These are phyloP conservation scores for Glycyrrhiza uralensis DNA, from an alignment of 306 rosid species.

Conservation along the genomic window DNA sequence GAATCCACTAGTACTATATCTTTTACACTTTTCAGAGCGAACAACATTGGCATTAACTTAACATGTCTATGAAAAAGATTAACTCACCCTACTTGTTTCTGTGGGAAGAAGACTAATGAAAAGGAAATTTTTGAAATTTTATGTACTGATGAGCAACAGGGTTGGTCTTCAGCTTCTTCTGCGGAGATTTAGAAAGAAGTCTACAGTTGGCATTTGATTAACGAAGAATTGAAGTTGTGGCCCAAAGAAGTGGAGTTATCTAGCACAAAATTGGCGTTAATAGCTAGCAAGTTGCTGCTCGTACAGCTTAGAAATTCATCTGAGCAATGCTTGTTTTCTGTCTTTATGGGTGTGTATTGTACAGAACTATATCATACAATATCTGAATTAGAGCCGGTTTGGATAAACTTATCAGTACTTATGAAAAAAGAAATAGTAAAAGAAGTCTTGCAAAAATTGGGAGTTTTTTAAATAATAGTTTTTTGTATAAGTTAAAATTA, in stretches of 20 bases:
- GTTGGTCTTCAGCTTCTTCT: background rate
- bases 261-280: background rate
- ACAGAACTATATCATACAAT: background rate
- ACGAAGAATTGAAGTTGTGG: background rate
- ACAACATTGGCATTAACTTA: too few species aligned
- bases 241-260: background rate
- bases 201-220: background rate
- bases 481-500: too few species aligned
- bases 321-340: background rate
- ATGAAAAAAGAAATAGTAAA: too few species aligned
- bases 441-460: too few species aligned
- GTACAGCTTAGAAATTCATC: conserved; percentile 11
- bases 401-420: too few species aligned
- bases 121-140: background rate
- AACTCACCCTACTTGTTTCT: background rate
- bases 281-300: background rate
- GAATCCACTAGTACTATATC: background rate
- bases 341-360: background rate
- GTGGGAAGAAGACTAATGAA: background rate
- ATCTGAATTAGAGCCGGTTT: background rate
- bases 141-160: conserved; percentile 14
- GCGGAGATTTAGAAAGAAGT: background rate
- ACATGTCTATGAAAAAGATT: background rate
- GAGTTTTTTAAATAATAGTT: too few species aligned
- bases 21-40: background rate